Evolutionary conservation across 371 early-diverging fungal species (phyloP).

Genomic region (Coemansia sp.): DNA sequence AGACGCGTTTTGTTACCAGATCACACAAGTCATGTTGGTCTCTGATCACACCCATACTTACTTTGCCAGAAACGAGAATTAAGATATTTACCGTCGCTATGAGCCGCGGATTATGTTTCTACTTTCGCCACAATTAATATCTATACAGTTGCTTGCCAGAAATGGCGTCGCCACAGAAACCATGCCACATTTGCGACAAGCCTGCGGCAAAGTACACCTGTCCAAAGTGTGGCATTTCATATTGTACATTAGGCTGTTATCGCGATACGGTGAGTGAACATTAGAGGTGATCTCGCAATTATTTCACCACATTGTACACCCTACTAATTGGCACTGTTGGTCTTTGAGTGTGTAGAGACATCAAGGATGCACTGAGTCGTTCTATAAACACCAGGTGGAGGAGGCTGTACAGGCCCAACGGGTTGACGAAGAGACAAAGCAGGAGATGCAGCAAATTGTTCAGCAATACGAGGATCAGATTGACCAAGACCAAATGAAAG

Average conservation of each 20-base stretch:
- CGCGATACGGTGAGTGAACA: slow-evolving; percentile 30
- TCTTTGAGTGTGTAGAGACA: slow-evolving; percentile 16
- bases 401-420: slow-evolving; percentile 26
- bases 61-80: too few species aligned
- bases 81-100: neutral
- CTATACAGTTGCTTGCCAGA: too few species aligned
- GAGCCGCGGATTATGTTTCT: neutral
- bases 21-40: too few species aligned
- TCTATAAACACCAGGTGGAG: slow-evolving; percentile 41
- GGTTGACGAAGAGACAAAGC: slow-evolving; percentile 36
- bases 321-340: neutral
- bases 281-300: neutral
- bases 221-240: slow-evolving; percentile 36
- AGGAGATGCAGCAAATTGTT: slow-evolving; percentile 31
- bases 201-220: slow-evolving; percentile 44
- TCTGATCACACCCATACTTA: too few species aligned
- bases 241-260: slow-evolving; percentile 46
- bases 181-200: slow-evolving; percentile 25
- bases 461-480: slow-evolving; percentile 28
- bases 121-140: too few species aligned
- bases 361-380: slow-evolving; percentile 33
- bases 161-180: slow-evolving; percentile 8
- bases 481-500: slow-evolving; percentile 7
- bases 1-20: neutral
- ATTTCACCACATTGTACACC: neutral